phyloP scores from a whole-genome alignment of 1,284 basidiomycete genomes.

The Erythrobasidium hasegawianum region DNA sequence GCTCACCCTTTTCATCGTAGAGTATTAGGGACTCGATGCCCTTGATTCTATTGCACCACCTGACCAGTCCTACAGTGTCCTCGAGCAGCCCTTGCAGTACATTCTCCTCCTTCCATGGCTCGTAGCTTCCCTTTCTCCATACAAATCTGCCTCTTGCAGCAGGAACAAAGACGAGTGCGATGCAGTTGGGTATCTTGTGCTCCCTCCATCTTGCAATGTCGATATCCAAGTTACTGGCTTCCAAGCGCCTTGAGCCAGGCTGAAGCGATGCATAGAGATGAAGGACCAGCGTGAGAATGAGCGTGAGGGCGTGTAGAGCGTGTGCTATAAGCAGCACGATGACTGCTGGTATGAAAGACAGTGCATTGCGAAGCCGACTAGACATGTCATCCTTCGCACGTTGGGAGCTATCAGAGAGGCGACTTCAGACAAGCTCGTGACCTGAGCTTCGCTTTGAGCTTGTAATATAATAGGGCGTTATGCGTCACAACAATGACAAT shows the following conservation, averaged over 20 bases:
- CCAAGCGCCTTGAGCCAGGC: background rate
- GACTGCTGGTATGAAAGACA: slow-evolving; percentile 35
- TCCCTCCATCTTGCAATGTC: slow-evolving; percentile 21
- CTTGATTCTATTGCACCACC: slow-evolving; percentile 33
- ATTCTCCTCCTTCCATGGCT: slow-evolving; percentile 13
- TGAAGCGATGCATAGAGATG: slow-evolving; percentile 18
- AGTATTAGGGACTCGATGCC: slow-evolving; percentile 34
- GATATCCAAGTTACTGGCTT: background rate
- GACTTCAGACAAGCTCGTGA: too few relatives aligned
- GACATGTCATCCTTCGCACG: slow-evolving; percentile 15
- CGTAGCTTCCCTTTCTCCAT: slow-evolving; percentile 3
- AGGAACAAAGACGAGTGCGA: slow-evolving; percentile 40
- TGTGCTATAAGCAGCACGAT: slow-evolving; percentile 38
- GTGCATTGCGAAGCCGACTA: slow-evolving; percentile 5
- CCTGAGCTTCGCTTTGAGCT: too few relatives aligned
- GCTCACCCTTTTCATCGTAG: slow-evolving; percentile 39
- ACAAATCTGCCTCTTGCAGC: slow-evolving; percentile 17
- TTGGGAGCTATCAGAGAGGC: too few relatives aligned
- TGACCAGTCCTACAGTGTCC: slow-evolving; percentile 31
- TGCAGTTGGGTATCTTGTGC: slow-evolving; percentile 37
- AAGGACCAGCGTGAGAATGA: slow-evolving; percentile 29
- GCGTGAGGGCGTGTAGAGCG: slow-evolving; percentile 35
- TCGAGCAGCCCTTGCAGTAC: slow-evolving; percentile 3
- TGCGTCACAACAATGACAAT: too few relatives aligned
- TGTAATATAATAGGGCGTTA: too few relatives aligned